Evolutionary conservation across 768 basidiomycete species (phyloP).

Genomic region (Termitomyces sp.): DNA sequence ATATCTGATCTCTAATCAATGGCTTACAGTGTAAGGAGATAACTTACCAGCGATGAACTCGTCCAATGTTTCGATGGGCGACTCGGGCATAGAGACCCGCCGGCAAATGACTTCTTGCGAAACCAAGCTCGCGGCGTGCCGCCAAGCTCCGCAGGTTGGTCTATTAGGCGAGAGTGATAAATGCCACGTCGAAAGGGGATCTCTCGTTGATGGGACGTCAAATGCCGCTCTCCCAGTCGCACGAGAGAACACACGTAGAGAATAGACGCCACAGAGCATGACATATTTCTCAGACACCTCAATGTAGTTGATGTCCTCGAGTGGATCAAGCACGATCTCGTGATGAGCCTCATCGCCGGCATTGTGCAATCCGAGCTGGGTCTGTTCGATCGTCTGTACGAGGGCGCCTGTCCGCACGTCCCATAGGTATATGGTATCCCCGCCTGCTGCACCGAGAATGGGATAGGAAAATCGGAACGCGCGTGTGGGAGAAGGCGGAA

Average conservation of each 20-base stretch:
- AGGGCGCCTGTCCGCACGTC: constrained; percentile 49
- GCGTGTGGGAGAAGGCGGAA: constrained; percentile 32
- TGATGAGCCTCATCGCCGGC: not conserved
- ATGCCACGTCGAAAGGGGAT: constrained; percentile 28
- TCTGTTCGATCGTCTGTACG: constrained; percentile 40
- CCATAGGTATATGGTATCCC: constrained; percentile 48
- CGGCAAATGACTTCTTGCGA: constrained; percentile 3
- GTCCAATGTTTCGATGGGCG: constrained; percentile 24
- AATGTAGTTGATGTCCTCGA: constrained; percentile 53
- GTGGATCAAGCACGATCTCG: not conserved
- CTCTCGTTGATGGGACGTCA: constrained; percentile 31
- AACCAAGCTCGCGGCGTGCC: not conserved
- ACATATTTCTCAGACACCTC: constrained; percentile 55
- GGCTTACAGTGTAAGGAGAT: not conserved
- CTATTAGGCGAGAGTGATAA: constrained; percentile 19
- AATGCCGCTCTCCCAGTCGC: constrained; percentile 36
- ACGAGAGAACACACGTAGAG: constrained; percentile 51
- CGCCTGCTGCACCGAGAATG: constrained; percentile 46
- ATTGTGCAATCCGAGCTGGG: constrained; percentile 18
- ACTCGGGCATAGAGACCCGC: not conserved
- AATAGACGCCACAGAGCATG: constrained; percentile 47
- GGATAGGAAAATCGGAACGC: constrained; percentile 72
- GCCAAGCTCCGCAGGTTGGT: not conserved
- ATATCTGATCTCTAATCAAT: not conserved
- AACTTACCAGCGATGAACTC: constrained; percentile 41